A percentile compares a stretch with the other conserved stretches of the same genome.
phyloP scores from a whole-genome alignment of 2,329 filamentous ascomycete species.

The Nectriaceae sp. region DNA sequence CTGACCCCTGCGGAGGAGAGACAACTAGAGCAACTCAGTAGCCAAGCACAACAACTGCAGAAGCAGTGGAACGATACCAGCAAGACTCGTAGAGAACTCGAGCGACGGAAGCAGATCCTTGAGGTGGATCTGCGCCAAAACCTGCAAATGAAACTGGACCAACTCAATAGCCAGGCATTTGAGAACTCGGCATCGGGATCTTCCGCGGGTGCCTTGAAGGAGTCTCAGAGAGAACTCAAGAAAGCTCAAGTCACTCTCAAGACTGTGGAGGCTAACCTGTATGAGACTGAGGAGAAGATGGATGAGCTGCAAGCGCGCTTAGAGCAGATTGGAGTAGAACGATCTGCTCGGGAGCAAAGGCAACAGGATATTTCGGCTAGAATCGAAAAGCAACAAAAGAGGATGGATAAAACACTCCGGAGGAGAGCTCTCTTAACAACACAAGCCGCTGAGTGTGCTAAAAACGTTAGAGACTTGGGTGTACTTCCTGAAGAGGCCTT shows the following conservation, averaged over 20 bases:
- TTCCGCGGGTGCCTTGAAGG: constrained; percentile 67
- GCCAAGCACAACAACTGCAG: constrained; percentile 71
- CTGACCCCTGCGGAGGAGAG: constrained; percentile 80
- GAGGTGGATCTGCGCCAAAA: constrained; percentile 91
- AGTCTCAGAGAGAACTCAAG: constrained; percentile 79
- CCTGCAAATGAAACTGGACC: constrained; percentile 81
- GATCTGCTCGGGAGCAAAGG: constrained; percentile 65
- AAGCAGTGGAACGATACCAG: constrained; percentile 77
- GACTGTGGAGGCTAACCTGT: constrained; percentile 67
- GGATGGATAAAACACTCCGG: constrained; percentile 88
- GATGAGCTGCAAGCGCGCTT: constrained; percentile 55
- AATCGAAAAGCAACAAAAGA: constrained; percentile 85
- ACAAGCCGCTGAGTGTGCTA: constrained; percentile 77
- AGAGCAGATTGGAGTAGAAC: constrained; percentile 56
- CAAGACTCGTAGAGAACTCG: constrained; percentile 72
- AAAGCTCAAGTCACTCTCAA: constrained; percentile 71
- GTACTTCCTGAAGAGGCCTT: constrained; percentile 93
- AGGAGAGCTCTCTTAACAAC: constrained; percentile 79
- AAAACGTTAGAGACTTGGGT: constrained; percentile 89
- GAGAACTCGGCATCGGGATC: constrained; percentile 64
- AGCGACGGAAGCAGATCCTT: constrained; percentile 77
- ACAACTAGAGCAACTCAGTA: constrained; percentile 71
- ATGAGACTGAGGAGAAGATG: constrained; percentile 73
- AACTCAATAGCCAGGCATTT: constrained; percentile 75
- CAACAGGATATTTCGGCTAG: constrained; percentile 74